Evolutionary conservation across 306 rosid genomes (phyloP).

Genomic region (Sophora flavescens): DNA sequence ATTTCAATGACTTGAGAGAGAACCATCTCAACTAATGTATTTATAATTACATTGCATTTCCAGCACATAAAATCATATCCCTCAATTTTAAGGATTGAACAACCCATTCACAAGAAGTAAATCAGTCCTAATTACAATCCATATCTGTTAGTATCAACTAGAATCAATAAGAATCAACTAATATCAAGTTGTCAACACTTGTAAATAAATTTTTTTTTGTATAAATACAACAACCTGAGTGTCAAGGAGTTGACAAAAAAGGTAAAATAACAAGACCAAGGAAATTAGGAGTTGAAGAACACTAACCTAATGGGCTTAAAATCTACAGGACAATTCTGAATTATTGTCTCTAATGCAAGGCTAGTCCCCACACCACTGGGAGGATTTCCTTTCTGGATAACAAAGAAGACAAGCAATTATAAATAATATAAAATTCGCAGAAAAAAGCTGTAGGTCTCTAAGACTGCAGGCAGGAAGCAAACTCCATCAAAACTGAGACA

Average conservation of each 20-base stretch:
- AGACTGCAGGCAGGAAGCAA: slow-evolving; percentile 28
- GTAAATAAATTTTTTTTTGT: not conserved
- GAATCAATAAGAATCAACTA: not conserved
- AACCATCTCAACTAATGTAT: not conserved
- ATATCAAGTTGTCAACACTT: not conserved
- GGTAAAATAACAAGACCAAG: slow-evolving; percentile 36
- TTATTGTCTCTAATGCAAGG: slow-evolving; percentile 90
- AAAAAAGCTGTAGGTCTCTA: slow-evolving; percentile 29
- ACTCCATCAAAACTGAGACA: slow-evolving; percentile 22
- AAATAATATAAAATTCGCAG: slow-evolving; percentile 34
- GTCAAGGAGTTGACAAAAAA: slow-evolving; percentile 27
- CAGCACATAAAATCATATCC: not conserved
- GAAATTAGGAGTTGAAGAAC: slow-evolving; percentile 39
- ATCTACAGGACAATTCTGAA: slow-evolving; percentile 75
- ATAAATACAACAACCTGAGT: slow-evolving; percentile 25
- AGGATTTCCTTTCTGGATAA: slow-evolving; percentile 74
- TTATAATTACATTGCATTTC: not conserved
- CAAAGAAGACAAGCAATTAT: slow-evolving; percentile 37
- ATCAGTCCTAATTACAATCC: not conserved
- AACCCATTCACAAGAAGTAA: not conserved
- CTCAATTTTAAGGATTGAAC: not conserved
- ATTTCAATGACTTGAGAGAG: not conserved
- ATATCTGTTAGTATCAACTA: not conserved
- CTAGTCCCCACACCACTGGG: slow-evolving; percentile 92
- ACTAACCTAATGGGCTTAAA: slow-evolving; percentile 74